Evolutionary conservation across 768 basidiomycete species (phyloP), one percentile per base, ranked within the genome.

Genomic region (Tricholoma flavovirens): DNA sequence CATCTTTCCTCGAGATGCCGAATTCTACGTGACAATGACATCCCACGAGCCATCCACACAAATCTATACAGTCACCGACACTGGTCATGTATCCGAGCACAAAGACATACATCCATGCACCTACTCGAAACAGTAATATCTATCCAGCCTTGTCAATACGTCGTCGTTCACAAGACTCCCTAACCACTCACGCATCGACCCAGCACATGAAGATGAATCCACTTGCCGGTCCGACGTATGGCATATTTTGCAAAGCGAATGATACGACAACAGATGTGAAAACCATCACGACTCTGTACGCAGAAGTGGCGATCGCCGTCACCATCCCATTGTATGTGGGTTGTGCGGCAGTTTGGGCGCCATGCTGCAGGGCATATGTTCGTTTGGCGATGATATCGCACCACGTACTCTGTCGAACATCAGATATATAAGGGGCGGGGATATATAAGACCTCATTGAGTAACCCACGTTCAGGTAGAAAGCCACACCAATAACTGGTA

Each of bases 91-190:
- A 49, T 5, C 29, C 8, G 17, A 8, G n/a, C 6, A 49, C 40
- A 7, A 21, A 49, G 49, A 7, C 29, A 51, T 35, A 33, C 49
- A 54, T 24, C 3, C 14, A 21, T 17, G 17, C 35, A 64, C 76
- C 72, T 66, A 93, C 90, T 94, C 92, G 64, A 93, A 94, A 70
- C 87, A 92, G 70, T 94, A 94, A 69, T 92, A 94, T 48, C 90
- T 92, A 61, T 19, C 49, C 5, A 17, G 49, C 14, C 21, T 30
- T 24, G 38, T n/a, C 22, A 26, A 45, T 46, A 11, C 36, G 12
- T 24, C 36, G 12, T 24, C 30, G 26, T 21, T 17, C 26, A 21
- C 8, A 21, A 49, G 26, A 33, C 32, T 35, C 48, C 22, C 1
- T 38, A 36, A 22, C 30, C 3, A 87, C 90, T 79, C 69, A 93